Base-by-base conservation (phyloP, 192 early-diverging fungal genomes). In the Entomortierella beljakovae region DNA sequence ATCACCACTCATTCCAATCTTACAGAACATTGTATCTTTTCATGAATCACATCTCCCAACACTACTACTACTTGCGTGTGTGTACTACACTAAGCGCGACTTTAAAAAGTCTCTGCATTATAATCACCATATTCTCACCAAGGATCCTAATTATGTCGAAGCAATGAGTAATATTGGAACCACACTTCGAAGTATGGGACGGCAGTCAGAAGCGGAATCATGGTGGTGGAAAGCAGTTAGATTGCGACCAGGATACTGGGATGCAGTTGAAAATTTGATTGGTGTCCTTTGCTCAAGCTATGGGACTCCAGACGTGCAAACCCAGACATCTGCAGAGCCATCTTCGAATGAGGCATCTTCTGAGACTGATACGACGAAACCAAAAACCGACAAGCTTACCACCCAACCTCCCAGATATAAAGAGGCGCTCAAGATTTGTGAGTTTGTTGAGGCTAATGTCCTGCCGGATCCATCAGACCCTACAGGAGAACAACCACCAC, bases 151-250 rank as follows among this genome's bases (percentile, higher is more conserved):
- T 60, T 96, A 95, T 80, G 93, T 95, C 26, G 95, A 97, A 70
- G 94, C 94, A 11, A 95, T 93, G 88, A 94, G 90, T 51, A 96
- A 97, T 74, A 91, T 97, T 61, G 95, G 94, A 20, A 96, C 94
- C 18, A 97, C 95, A 2, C 83, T 94, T 70, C 88, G 93, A 32
- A 93, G 90, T 57, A 88, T 92, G 84, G 93, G 91, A 65, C 82
- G 91, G 29, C 82, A 85, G 8, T 43, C 81, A 1, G 89, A 94
- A 61, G 94, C 95, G 15, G 95, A 97, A 70, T 79, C 80, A 52
- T 95, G 90, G 87, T 97, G 95, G 89, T 92, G 91, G 82, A 83
- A 83, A 18, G 95, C 95, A 1, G 94, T 97, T 56, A 73, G 86
- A 63, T 85, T 95, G 62, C 82, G 95, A 16, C 95, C 95, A 1